Evolutionary conservation across 2,329 filamentous ascomycete genomes (phyloP).

Genomic region (Mariannaea elegans): DNA sequence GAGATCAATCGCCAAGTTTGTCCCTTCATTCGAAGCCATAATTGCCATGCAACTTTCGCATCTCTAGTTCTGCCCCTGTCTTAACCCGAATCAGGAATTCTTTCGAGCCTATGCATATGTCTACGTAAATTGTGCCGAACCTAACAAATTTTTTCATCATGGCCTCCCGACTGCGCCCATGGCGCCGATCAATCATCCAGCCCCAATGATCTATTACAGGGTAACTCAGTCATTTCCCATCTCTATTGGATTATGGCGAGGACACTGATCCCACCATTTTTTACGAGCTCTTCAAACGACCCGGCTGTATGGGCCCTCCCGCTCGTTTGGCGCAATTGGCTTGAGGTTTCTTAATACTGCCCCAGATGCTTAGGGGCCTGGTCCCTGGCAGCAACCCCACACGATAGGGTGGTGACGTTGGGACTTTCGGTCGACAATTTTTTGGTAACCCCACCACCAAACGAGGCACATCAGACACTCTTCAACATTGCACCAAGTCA

Average conservation of each 20-base stretch:
- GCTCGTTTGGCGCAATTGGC: too few relatives aligned
- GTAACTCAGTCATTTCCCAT: too few relatives aligned
- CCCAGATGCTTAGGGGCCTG: too few relatives aligned
- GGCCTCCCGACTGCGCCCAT: background rate
- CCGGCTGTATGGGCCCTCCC: too few relatives aligned
- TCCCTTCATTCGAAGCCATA: background rate
- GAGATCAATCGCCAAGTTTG: background rate
- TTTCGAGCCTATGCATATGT: too few relatives aligned
- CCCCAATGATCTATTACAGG: too few relatives aligned
- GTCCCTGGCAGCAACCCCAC: constrained; percentile 12
- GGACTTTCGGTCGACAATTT: constrained; percentile 13
- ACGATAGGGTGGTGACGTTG: constrained; percentile 6
- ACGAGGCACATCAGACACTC: background rate
- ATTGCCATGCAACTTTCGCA: too few relatives aligned
- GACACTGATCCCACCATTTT: background rate
- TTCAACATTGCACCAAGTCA: background rate
- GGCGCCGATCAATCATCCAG: background rate
- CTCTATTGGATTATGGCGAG: background rate
- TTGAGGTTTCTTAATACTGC: too few relatives aligned
- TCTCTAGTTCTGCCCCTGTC: background rate
- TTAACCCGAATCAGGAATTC: background rate
- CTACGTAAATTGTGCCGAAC: too few relatives aligned
- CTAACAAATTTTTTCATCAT: background rate
- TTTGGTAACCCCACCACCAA: constrained; percentile 19
- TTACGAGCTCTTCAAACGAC: too few relatives aligned